These are phyloP conservation scores for Cordyceps pruinosa DNA, from an alignment of 2,329 filamentous ascomycete genomes.

Conservation along the genomic window DNA sequence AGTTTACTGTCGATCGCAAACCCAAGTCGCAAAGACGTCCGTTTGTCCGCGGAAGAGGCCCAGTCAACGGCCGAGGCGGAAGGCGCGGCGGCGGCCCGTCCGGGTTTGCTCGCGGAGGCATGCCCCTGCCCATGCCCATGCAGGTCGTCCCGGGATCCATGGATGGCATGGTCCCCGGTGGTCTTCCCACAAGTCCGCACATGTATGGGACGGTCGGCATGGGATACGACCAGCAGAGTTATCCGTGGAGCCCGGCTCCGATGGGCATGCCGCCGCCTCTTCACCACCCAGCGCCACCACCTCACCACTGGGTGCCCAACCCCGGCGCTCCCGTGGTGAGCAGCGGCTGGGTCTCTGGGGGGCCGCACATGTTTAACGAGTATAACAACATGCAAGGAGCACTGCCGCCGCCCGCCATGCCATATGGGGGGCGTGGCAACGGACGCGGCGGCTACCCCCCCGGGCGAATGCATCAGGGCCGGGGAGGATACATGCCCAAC, in stretches of 20 bases:
- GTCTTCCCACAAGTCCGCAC: neutral
- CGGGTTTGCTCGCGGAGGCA: slow-evolving; percentile 7
- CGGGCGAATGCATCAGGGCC: neutral
- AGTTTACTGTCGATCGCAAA: slow-evolving; percentile 52
- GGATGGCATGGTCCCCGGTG: neutral
- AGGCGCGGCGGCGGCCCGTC: slow-evolving; percentile 16
- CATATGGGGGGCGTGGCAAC: slow-evolving; percentile 1
- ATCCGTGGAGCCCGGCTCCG: neutral
- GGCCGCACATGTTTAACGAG: neutral
- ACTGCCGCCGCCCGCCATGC: neutral
- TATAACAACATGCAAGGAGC: neutral
- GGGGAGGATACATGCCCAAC: slow-evolving; percentile 1
- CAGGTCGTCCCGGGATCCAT: neutral
- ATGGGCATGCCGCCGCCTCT: slow-evolving; percentile 3
- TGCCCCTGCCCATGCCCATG: neutral
- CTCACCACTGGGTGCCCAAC: neutral
- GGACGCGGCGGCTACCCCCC: neutral
- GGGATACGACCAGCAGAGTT: slow-evolving; percentile 4
- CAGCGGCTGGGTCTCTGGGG: slow-evolving; percentile 7
- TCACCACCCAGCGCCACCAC: neutral
- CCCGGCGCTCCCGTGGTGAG: neutral
- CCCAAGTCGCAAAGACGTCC: slow-evolving; percentile 25
- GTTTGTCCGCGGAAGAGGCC: slow-evolving; percentile 21
- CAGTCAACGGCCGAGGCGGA: slow-evolving; percentile 9
- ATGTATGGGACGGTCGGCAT: slow-evolving; percentile 4